phyloP scores from a whole-genome alignment of 306 rosid species.

The Acacia crassicarpa region DNA sequence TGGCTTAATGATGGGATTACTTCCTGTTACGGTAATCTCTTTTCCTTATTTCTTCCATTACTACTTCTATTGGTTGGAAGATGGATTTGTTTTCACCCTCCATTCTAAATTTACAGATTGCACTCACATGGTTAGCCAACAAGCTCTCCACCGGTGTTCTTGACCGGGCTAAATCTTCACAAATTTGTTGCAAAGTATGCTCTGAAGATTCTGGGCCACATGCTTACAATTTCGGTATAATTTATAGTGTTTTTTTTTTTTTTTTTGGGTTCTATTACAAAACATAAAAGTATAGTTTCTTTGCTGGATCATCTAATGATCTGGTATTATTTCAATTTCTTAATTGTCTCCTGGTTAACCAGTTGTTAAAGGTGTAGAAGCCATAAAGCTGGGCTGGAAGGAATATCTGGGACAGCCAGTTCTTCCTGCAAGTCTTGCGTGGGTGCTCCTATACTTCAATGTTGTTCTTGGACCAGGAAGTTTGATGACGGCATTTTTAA shows the following conservation, averaged over 20 bases:
- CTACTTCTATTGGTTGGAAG: conserved; percentile 27
- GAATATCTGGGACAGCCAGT: conserved; percentile 92
- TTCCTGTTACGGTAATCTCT: conserved; percentile 75
- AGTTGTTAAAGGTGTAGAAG: conserved; percentile 82
- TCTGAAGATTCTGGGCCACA: conserved; percentile 47
- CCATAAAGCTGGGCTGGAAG: conserved; percentile 96
- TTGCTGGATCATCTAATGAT: not conserved
- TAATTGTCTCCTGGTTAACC: conserved; percentile 34
- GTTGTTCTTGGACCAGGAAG: conserved; percentile 94
- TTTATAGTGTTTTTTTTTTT: conserved; percentile 19
- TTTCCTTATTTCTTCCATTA: conserved; percentile 30
- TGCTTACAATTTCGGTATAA: conserved; percentile 58
- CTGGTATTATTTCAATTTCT: conserved; percentile 13
- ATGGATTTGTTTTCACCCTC: conserved; percentile 26
- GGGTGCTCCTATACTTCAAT: conserved; percentile 86
- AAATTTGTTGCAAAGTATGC: conserved; percentile 53
- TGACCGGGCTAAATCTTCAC: conserved; percentile 79
- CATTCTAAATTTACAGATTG: conserved; percentile 52
- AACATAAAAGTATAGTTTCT: not conserved
- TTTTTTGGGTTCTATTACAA: conserved; percentile 26
- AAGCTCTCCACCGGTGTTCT: conserved; percentile 95
- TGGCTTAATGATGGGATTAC: conserved; percentile 69
- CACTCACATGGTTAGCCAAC: conserved; percentile 78
- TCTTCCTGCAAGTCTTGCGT: conserved; percentile 97
- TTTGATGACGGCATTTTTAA: conserved; percentile 95